Base-by-base conservation (phyloP, 2,329 filamentous ascomycete genomes). In the Chalaropsis thielavioides region DNA sequence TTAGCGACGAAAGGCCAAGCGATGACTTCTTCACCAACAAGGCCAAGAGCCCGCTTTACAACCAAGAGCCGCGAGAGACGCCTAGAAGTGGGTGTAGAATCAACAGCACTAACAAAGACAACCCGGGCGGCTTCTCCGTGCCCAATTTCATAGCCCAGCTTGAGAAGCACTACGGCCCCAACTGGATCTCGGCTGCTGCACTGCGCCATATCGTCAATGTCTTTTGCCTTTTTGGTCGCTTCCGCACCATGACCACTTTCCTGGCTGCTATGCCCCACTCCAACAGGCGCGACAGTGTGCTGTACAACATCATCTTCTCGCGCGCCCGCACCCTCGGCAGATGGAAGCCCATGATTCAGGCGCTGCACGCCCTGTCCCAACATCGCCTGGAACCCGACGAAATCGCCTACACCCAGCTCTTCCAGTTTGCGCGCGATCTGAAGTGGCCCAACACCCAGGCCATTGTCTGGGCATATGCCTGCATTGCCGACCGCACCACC, bases 181-280 rank as follows among this genome's bases (percentile, higher is more conserved):
- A 71, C n/a, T 82, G 80, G 80, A 71, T 78, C 43, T 75, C 73
- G 4, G 69, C 68, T 24, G 68, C 69, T 4, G 72, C 76, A 1
- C 69, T 75, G 49, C 75, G 77, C 68, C 69, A 69, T 41, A 74
- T 79, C 27, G 67, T 80, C n/a, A 70, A 74, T 2, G 76, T 79
- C 56, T 73, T 79, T 27, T 74, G 77, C 60, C 72, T 74, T 38
- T 74, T 79, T 69, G 71, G 76, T 54, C 70, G 70, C 5, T 66
- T 44, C 61, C 44, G 62, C 35, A 46, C 51, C 49, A 60, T 46
- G 17, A 24, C n/a, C n/a, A 40, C 15, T 61, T 67, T 49, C 35
- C 54, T 11, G 22, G 31, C 7, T 22, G 44, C 35, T 11, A 49
- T 15, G 58, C 38, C 7, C 13, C 41, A 4, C 24, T 5, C 22